phyloP scores from a whole-genome alignment of 306 rosid species.

The Citrullus colocynthis region DNA sequence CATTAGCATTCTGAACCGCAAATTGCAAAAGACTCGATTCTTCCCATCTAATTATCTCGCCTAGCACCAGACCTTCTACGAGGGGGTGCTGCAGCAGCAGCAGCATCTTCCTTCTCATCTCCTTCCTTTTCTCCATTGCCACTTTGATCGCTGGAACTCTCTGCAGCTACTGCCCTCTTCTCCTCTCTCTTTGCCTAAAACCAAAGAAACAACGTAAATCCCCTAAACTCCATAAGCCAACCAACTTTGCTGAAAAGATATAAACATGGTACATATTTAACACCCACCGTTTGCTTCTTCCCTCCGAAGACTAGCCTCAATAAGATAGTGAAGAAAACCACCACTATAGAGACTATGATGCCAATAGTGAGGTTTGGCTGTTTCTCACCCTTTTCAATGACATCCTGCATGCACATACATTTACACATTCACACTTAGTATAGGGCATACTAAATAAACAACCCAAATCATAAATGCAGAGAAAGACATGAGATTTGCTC shows the following conservation, averaged over 20 bases:
- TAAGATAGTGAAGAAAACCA: slow-evolving; percentile 42
- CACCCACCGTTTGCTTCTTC: slow-evolving; percentile 31
- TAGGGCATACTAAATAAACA: slow-evolving; percentile 3
- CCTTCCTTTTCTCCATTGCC: slow-evolving; percentile 27
- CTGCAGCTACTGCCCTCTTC: slow-evolving; percentile 20
- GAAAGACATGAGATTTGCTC: not conserved
- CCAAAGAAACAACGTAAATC: not conserved
- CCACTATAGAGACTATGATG: slow-evolving; percentile 40
- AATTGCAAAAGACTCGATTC: not conserved
- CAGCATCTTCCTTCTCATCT: slow-evolving; percentile 42
- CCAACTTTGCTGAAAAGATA: not conserved
- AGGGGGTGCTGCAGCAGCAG: slow-evolving; percentile 42
- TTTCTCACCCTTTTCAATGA: slow-evolving; percentile 68
- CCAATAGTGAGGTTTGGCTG: slow-evolving; percentile 78
- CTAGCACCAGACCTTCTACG: slow-evolving; percentile 46
- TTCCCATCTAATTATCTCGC: slow-evolving; percentile 37
- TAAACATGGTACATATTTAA: not conserved
- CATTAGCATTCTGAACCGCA: not conserved
- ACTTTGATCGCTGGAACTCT: slow-evolving; percentile 25
- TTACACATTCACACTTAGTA: not conserved
- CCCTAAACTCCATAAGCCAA: not conserved
- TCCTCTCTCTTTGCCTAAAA: slow-evolving; percentile 30
- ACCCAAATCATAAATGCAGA: not conserved
- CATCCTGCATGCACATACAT: slow-evolving; percentile 32
- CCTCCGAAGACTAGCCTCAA: slow-evolving; percentile 65